Evolutionary conservation across 495 filamentous ascomycete genomes (phyloP), one percentile per base, ranked within the genome.

Genomic region (Talaromyces nanjingensis): DNA sequence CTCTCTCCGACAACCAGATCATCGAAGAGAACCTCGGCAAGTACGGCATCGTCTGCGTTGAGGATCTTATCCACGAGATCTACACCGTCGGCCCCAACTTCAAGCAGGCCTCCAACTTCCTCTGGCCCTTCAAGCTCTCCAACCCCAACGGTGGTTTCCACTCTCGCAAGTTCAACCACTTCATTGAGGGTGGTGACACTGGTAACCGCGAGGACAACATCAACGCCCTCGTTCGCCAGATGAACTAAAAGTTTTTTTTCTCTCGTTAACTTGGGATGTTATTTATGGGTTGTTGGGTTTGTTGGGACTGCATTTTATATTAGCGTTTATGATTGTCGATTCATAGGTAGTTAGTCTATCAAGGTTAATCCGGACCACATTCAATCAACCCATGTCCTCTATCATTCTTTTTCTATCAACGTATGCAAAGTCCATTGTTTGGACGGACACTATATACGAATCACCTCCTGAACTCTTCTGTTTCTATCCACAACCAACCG

Each of bases 61-160:
- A 98, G 84, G 94, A 98, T 84, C 81, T 98, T 70, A 93, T 98
- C 80, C 94, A 98, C 86, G 94, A 98, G 86, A 96, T 98, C 84
- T 92, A 86, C 84, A 97, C 92, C 65, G 94, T 97, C 67, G 94
- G 93, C 72, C 92, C 93, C 83, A 96, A 96, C 86, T 98, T 98
- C 90, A 98, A 98, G 89, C 92, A 98, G 85, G 91, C 91, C 75
- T 89, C 91, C 86, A 98, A 98, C 89, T 98, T 98, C 87, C 84
- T 98, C 58, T 98, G 94, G 94, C 94, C 94, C 72, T 98, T 98
- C 88, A 98, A 98, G 89, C 88, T 98, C 71, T 91, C 86, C 85
- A 96, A 92, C 84, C 94, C 94, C 72, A 98, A 81, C 67, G 96
- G 94, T 74, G 93, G 96, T 60, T 98, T 98, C 90, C 85, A 89